These are phyloP conservation scores for Bodo saltans DNA, from an alignment of 78 protist species.

Conservation along the genomic window DNA sequence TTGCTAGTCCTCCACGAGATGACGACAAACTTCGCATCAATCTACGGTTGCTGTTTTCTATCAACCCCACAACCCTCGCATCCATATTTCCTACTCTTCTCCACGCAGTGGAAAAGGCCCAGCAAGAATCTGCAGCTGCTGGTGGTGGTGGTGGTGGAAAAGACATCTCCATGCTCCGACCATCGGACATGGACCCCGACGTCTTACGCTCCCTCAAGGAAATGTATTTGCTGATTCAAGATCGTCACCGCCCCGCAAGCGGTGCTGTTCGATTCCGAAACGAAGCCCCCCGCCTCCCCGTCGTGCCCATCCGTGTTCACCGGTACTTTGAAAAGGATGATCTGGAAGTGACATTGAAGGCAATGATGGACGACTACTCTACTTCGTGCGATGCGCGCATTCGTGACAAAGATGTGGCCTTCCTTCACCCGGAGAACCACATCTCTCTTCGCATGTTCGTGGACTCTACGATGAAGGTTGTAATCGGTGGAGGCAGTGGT, in stretches of 20 bases:
- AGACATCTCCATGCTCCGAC: not conserved
- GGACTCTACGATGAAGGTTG: not conserved
- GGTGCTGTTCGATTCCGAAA: not conserved
- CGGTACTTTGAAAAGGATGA: not conserved
- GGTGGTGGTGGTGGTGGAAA: not conserved
- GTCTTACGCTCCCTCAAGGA: not conserved
- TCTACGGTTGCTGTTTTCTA: not conserved
- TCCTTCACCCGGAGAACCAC: not conserved
- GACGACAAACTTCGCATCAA: not conserved
- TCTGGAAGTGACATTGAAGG: not conserved
- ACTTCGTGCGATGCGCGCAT: not conserved
- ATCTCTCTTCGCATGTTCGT: not conserved
- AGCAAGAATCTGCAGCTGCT: not conserved
- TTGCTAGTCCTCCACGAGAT: not conserved
- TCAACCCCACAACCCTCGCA: not conserved
- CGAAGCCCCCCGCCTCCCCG: not conserved
- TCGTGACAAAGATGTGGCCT: not conserved
- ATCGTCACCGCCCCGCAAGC: not conserved
- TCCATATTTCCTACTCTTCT: not conserved
- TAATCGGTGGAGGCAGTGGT: not conserved
- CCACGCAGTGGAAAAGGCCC: not conserved
- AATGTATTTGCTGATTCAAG: not conserved
- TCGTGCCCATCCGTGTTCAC: not conserved
- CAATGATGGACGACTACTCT: not conserved
- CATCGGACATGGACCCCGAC: not conserved